A percentile compares a stretch with the other conserved stretches of the same genome.
Evolutionary conservation across 805 yeast genomes (phyloP).

Genomic region (Kurtzmaniella cleridarum): DNA sequence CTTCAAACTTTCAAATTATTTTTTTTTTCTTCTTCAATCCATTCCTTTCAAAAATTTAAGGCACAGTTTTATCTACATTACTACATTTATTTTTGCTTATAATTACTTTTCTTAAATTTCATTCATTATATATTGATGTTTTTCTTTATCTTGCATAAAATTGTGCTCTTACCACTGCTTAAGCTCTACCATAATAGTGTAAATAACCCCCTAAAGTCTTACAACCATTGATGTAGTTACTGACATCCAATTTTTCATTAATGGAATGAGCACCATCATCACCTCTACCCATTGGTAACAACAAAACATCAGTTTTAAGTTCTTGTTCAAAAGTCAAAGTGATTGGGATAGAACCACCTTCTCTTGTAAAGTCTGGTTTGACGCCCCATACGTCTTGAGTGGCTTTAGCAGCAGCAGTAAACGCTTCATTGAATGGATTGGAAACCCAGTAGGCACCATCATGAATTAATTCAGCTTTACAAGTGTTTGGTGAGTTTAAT

Average conservation of each 20-base stretch:
- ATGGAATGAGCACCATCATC: slow-evolving; percentile 99
- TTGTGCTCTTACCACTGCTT: background rate
- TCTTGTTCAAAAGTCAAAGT: slow-evolving; percentile 89
- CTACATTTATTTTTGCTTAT: too few relatives aligned
- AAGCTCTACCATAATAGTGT: slow-evolving; percentile 61
- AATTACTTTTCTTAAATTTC: background rate
- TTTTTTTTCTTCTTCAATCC: too few relatives aligned
- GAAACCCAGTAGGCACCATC: slow-evolving; percentile 97
- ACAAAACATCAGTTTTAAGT: slow-evolving; percentile 76
- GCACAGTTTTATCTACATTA: too few relatives aligned
- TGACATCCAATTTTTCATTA: slow-evolving; percentile 86
- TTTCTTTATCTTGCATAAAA: background rate
- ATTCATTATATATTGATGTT: background rate
- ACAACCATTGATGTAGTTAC: slow-evolving; percentile 88
- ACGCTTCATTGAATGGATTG: slow-evolving; percentile 87
- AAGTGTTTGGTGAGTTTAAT: slow-evolving; percentile 71
- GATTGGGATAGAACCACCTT: slow-evolving; percentile 98
- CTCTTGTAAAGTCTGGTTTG: slow-evolving; percentile 96
- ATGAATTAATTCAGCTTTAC: slow-evolving; percentile 73
- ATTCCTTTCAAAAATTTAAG: too few relatives aligned
- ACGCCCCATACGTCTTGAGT: slow-evolving; percentile 92
- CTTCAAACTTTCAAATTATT: too few relatives aligned
- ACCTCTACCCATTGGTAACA: slow-evolving; percentile 97
- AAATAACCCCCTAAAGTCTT: slow-evolving; percentile 91
- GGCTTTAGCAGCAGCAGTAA: slow-evolving; percentile 91